These are phyloP conservation scores for Candida yuanshanica DNA, from an alignment of 805 yeast genomes.

Conservation along the genomic window DNA sequence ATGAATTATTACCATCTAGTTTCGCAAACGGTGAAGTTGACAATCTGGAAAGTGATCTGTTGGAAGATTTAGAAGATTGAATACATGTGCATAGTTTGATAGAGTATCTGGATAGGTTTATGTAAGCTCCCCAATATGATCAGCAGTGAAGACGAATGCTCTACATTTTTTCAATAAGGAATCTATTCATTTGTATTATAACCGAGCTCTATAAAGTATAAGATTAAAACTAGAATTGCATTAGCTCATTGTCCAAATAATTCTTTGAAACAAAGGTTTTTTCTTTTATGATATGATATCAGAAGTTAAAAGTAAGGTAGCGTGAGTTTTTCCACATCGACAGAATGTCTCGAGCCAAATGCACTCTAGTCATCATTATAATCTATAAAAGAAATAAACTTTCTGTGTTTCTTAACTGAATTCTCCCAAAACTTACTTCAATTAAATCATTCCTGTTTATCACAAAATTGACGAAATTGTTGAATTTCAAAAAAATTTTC, in stretches of 20 bases:
- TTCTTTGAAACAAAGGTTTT: background rate
- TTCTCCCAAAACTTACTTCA: too few species aligned
- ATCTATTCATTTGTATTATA: background rate
- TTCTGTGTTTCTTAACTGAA: too few species aligned
- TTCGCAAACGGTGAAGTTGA: slow-evolving; percentile 48
- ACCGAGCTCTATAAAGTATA: too few species aligned
- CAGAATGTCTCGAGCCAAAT: slow-evolving; percentile 97
- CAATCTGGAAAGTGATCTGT: slow-evolving; percentile 45
- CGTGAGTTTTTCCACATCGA: slow-evolving; percentile 98
- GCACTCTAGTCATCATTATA: slow-evolving; percentile 58
- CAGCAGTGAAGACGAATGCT: too few species aligned
- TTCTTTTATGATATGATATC: slow-evolving; percentile 32
- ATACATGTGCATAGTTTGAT: background rate
- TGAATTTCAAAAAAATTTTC: background rate
- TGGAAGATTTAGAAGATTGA: slow-evolving; percentile 29
- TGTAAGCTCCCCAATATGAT: background rate
- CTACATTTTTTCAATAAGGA: background rate
- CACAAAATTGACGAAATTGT: background rate
- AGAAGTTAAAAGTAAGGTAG: slow-evolving; percentile 81
- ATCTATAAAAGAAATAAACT: too few species aligned
- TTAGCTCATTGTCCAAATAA: slow-evolving; percentile 5
- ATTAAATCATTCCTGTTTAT: background rate
- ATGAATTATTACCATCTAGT: slow-evolving; percentile 54
- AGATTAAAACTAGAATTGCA: slow-evolving; percentile 3
- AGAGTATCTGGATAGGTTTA: background rate